Base-by-base conservation (phyloP, 176 grass and related monocot species). In the Oryza australiensis region DNA sequence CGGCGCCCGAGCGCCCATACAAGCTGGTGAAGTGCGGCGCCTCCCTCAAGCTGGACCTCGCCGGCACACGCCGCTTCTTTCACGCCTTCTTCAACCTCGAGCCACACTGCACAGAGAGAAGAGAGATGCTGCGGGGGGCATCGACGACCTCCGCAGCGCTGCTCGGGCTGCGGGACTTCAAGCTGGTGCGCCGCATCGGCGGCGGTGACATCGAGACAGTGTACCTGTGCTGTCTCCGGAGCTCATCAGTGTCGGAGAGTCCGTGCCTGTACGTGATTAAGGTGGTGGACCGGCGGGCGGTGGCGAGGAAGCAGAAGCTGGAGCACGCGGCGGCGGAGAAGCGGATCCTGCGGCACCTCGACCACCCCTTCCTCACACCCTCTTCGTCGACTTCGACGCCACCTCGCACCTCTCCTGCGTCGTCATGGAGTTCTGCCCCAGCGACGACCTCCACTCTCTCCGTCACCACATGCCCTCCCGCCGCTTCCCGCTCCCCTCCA, bases 281-380 rank as follows among this genome's bases (percentile, higher is more conserved):
- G 80, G 91, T 99, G 48, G 87, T 99, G 28, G 96, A 99, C 85
- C 88, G 92, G 15, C 74, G 78, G 68, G 80, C 30, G 5, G 75
- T 92, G 1, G 90, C 87, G 0, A 67, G 20, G 80, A 95, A 95
- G 80, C 84, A 87, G 41, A 99, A 99, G 79, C 80, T 95, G 45
- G 87, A 88, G 60, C 88, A 91, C 3, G 93, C 96, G 0, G 89
- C 79, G 7, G 83, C 96, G 1, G 96, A 99, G 87, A 80, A 63
- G 34, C 79, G 91, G 72, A 89, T 99, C n/a, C 89, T 99, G 0
- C 79, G 89, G 20, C 20, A 34, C 1, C 91, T 99, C 0, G 93
- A 99, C 79, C 93, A 99, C 88, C 96, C 96, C 0, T 99, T 99
- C 65, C 79, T 99, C 96, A 93, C 8, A 91, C 93, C 0, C 89